Evolutionary conservation across 2,329 filamentous ascomycete genomes (phyloP).

Genomic region (Fusarium sp.): DNA sequence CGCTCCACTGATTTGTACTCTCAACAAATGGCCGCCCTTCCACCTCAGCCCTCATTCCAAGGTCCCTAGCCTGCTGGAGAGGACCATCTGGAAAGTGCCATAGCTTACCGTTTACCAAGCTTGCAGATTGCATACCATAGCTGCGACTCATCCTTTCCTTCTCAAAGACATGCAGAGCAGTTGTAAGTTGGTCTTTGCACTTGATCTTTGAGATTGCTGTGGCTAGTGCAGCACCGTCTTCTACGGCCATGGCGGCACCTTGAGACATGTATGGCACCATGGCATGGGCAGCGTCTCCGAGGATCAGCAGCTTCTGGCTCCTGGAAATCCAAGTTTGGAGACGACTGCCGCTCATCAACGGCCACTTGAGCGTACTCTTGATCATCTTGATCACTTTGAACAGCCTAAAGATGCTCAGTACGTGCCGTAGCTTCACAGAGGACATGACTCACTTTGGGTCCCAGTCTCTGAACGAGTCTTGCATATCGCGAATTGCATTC

Average conservation of each 20-base stretch:
- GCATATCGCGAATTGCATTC: background rate
- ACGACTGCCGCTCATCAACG: background rate
- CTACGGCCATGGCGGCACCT: constrained; percentile 9
- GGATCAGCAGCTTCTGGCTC: background rate
- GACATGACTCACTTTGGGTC: background rate
- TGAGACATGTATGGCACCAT: constrained; percentile 17
- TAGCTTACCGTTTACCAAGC: background rate
- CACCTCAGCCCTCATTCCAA: background rate
- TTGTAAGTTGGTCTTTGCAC: background rate
- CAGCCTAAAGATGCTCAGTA: background rate
- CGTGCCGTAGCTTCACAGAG: fast-evolving
- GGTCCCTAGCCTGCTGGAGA: background rate
- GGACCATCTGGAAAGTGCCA: constrained; percentile 11
- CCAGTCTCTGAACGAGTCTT: background rate
- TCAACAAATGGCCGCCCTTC: background rate
- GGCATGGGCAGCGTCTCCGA: constrained; percentile 5
- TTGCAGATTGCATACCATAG: constrained; percentile 8
- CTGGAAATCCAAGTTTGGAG: background rate
- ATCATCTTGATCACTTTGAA: background rate
- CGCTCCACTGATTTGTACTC: constrained; percentile 13
- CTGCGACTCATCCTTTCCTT: constrained; percentile 8
- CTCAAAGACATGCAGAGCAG: background rate
- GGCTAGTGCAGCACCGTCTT: background rate
- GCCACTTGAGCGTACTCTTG: background rate
- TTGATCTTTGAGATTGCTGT: background rate